These are phyloP conservation scores for Mycena haematopus DNA, from an alignment of 768 basidiomycete species.

Conservation along the genomic window DNA sequence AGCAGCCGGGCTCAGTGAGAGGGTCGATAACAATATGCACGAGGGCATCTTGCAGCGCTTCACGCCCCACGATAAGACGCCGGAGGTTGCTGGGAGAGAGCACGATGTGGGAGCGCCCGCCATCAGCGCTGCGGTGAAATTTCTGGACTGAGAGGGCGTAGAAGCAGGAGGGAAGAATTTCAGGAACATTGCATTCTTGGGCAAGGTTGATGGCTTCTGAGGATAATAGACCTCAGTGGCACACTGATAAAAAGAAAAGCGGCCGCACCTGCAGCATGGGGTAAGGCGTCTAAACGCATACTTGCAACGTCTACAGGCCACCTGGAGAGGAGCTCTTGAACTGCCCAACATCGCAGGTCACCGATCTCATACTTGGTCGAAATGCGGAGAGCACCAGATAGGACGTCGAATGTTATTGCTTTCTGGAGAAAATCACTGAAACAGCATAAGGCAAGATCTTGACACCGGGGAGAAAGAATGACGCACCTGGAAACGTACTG, in stretches of 20 bases:
- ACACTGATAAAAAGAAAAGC: neutral
- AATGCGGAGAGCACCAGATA: slow-evolving; percentile 39
- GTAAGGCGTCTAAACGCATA: slow-evolving; percentile 37
- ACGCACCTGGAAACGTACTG: no score
- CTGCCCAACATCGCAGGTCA: slow-evolving; percentile 36
- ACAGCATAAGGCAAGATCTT: neutral
- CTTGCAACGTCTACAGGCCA: slow-evolving; percentile 39
- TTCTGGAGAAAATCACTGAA: slow-evolving; percentile 35
- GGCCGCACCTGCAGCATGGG: slow-evolving; percentile 39
- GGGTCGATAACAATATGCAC: slow-evolving; percentile 28
- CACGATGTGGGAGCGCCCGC: slow-evolving; percentile 37
- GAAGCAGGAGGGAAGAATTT: slow-evolving; percentile 47
- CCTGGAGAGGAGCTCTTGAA: slow-evolving; percentile 31
- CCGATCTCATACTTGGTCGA: slow-evolving; percentile 46
- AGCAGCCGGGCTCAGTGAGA: slow-evolving; percentile 21
- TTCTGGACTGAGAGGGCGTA: slow-evolving; percentile 44
- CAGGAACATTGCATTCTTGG: slow-evolving; percentile 41
- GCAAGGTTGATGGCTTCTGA: slow-evolving; percentile 44
- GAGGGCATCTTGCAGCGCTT: slow-evolving; percentile 36
- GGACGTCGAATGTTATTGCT: slow-evolving; percentile 33
- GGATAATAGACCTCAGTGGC: neutral
- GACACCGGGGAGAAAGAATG: no score
- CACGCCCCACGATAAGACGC: slow-evolving; percentile 40
- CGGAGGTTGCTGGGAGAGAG: slow-evolving; percentile 38
- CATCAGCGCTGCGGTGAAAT: slow-evolving; percentile 35